Percentiles rank a stretch among this genome's conserved stretches.
Evolutionary conservation across 176 grass and related monocot genomes (phyloP).

Genomic region (Zizania latifolia): DNA sequence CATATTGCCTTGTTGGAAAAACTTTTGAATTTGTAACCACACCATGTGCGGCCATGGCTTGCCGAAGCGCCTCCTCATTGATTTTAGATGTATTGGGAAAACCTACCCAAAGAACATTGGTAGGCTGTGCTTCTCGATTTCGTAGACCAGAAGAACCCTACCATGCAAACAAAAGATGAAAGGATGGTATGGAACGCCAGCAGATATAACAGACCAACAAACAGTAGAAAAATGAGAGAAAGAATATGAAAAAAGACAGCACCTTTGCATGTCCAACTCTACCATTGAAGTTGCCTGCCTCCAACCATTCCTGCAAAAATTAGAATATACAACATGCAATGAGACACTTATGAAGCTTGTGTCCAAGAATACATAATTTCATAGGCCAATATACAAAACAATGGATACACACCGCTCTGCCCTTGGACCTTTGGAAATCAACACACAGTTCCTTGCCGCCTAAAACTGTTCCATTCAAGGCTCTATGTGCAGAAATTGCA

Average conservation of each 20-base stretch:
- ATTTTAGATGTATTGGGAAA: constrained; percentile 63
- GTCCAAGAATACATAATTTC: neutral
- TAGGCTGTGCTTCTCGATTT: constrained; percentile 47
- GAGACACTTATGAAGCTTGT: neutral
- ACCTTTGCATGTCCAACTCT: constrained; percentile 45
- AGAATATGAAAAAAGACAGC: constrained; percentile 9
- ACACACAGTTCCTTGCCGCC: constrained; percentile 79
- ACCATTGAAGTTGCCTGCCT: constrained; percentile 22
- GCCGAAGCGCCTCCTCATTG: constrained; percentile 63
- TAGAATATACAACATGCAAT: constrained; percentile 5
- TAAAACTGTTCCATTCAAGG: constrained; percentile 63
- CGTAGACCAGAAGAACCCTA: constrained; percentile 41
- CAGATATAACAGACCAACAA: neutral
- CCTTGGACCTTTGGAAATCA: constrained; percentile 79
- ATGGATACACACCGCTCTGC: constrained; percentile 51
- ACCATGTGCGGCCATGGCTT: constrained; percentile 78
- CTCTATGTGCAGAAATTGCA: constrained; percentile 84
- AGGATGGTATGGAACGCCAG: constrained; percentile 5
- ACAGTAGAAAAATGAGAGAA: neutral
- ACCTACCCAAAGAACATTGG: constrained; percentile 87
- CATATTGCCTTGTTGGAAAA: constrained; percentile 66
- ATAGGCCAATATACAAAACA: neutral
- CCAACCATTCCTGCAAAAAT: constrained; percentile 54
- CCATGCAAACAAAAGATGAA: constrained; percentile 16
- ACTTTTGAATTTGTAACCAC: constrained; percentile 64